Evolutionary conservation across 169 alveolate species (phyloP).

Genomic region (Cardiosporidium cionae): DNA sequence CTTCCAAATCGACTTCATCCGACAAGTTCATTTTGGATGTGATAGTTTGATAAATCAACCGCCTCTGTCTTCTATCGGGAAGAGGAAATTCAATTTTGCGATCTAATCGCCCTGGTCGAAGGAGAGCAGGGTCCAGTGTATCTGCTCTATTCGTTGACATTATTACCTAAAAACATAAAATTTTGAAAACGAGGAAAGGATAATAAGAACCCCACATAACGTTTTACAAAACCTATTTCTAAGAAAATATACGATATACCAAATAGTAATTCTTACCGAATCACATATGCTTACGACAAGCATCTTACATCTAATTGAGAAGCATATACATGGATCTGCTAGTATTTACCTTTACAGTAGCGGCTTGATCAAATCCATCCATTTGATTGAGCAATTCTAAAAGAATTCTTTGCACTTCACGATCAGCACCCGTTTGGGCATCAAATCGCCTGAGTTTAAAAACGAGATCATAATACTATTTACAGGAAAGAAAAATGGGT

Average conservation of each 20-base stretch:
- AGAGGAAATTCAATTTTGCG: conserved; percentile 95
- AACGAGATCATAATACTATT: background rate
- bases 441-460: conserved; percentile 56
- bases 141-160: conserved; percentile 99
- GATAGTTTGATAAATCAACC: conserved; percentile 82
- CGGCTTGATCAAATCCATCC: conserved; percentile 98
- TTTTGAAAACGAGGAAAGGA: background rate
- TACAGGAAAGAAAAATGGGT: background rate
- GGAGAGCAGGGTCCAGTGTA: conserved; percentile 96
- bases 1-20: conserved; percentile 95
- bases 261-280: too few relatives aligned
- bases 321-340: too few relatives aligned
- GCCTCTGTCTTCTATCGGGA: conserved; percentile 95
- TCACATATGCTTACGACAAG: too few relatives aligned
- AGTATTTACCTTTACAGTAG: conserved; percentile 66
- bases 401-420: conserved; percentile 89
- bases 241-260: too few relatives aligned
- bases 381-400: conserved; percentile 92
- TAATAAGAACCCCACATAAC: too few relatives aligned
- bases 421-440: conserved; percentile 45
- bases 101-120: conserved; percentile 97
- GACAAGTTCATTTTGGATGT: conserved; percentile 95
- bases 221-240: too few relatives aligned
- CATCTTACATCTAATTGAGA: too few relatives aligned
- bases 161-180: conserved; percentile 56